Percentiles rank a stretch among this genome's conserved stretches.
Evolutionary conservation across 345 rosid species (phyloP).

Genomic region (Salix viminalis): DNA sequence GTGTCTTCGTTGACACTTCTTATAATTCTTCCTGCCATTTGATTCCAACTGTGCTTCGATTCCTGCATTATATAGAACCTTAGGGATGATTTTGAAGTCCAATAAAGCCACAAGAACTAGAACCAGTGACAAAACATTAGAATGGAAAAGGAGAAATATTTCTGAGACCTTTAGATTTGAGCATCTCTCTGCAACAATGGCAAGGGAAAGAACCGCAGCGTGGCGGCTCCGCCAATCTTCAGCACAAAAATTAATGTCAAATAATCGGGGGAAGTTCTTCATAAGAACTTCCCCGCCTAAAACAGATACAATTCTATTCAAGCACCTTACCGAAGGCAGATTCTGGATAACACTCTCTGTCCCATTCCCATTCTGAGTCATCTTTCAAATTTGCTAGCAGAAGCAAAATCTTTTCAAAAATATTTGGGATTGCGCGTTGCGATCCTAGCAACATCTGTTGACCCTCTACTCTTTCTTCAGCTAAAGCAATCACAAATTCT

Average conservation of each 20-base stretch:
- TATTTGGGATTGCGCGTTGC: neutral
- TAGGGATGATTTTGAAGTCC: neutral
- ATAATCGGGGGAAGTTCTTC: neutral
- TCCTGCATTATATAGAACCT: neutral
- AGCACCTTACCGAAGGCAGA: neutral
- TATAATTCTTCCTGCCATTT: neutral
- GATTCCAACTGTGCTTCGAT: neutral
- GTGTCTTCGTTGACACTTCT: neutral
- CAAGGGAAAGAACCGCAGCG: neutral
- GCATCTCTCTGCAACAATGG: neutral
- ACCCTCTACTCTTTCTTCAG: neutral
- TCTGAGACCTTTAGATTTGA: neutral
- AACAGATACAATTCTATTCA: neutral
- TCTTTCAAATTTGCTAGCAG: neutral
- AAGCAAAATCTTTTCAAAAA: neutral
- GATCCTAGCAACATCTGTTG: neutral
- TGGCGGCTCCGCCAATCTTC: conserved; percentile 8
- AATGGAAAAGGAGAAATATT: neutral
- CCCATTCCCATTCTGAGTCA: neutral
- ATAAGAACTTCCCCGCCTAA: neutral
- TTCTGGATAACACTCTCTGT: neutral
- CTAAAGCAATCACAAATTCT: neutral
- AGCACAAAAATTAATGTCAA: neutral
- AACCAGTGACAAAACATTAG: no score
- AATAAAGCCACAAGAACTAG: neutral